A percentile compares a stretch with the other conserved stretches of the same genome.
Conservation (phyloP, 169 alveolate species). For the Besnoitia besnoiti region DNA sequence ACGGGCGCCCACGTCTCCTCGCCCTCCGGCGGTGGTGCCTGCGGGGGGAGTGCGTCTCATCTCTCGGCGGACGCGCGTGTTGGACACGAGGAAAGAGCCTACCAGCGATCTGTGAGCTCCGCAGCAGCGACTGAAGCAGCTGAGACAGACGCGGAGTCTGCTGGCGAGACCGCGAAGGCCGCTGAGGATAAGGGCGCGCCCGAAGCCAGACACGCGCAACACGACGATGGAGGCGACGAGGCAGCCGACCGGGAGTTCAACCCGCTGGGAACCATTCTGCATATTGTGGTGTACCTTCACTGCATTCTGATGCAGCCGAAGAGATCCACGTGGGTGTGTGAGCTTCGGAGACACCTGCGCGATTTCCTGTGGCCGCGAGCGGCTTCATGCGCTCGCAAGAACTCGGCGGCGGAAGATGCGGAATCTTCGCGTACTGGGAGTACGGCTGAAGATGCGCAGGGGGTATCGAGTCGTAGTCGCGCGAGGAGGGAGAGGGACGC, state of each 20-base stretch:
- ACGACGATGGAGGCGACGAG: background rate
- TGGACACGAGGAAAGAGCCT: background rate
- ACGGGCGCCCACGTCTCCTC: background rate
- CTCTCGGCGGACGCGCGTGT: no score
- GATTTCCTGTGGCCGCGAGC: background rate
- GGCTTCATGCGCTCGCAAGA: background rate
- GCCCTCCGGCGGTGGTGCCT: background rate
- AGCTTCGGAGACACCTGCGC: background rate
- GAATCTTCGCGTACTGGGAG: background rate
- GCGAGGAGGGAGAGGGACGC: background rate
- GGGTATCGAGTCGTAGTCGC: background rate
- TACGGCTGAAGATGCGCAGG: background rate
- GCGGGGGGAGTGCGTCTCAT: no score
- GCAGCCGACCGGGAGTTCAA: background rate
- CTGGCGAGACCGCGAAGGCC: background rate
- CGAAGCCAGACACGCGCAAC: background rate
- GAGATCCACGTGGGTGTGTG: background rate
- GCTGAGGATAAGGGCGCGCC: background rate
- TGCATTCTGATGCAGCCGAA: slow-evolving; percentile 1
- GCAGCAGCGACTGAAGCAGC: background rate
- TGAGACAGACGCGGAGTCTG: background rate
- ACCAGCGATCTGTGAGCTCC: no score
- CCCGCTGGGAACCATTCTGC: slow-evolving; percentile 9
- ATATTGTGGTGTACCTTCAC: background rate
- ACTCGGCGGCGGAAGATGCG: background rate